phyloP scores from a whole-genome alignment of 2,329 filamentous ascomycete genomes.

The Epichloe festucae region DNA sequence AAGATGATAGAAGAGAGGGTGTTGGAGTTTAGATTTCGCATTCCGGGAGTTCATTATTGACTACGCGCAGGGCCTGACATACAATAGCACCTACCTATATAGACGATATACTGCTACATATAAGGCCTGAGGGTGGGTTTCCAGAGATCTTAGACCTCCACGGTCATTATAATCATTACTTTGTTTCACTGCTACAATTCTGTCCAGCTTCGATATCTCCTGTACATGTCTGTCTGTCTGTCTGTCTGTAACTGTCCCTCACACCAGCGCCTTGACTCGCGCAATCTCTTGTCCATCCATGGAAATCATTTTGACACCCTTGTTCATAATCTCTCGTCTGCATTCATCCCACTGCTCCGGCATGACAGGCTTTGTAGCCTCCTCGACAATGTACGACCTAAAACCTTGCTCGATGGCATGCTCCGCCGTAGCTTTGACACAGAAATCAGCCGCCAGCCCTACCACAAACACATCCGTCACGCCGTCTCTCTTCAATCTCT shows the following conservation, averaged over 20 bases:
- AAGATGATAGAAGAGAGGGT: neutral
- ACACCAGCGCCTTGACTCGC: conserved; percentile 8
- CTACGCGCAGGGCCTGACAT: neutral
- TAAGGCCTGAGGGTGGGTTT: neutral
- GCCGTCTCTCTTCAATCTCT: conserved; percentile 37
- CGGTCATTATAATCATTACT: neutral
- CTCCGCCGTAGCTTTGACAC: conserved; percentile 68
- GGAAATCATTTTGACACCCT: conserved; percentile 50
- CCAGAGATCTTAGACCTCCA: neutral
- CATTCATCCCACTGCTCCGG: conserved; percentile 41
- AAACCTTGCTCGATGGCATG: conserved; percentile 70
- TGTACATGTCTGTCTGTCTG: neutral
- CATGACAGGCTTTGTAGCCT: conserved; percentile 65
- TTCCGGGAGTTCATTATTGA: conserved; percentile 8
- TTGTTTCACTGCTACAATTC: neutral
- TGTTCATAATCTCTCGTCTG: conserved; percentile 38
- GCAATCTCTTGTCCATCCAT: conserved; percentile 12
- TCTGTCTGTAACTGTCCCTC: neutral
- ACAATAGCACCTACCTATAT: neutral
- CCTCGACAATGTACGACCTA: conserved; percentile 59
- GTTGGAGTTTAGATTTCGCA: conserved; percentile 16
- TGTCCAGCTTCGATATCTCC: no score
- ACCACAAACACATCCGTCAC: conserved; percentile 76
- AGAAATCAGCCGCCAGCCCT: conserved; percentile 81
- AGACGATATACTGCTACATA: conserved; percentile 3